Conservation (phyloP, 305 asterid genomes). For the Fraxinus greggii region DNA sequence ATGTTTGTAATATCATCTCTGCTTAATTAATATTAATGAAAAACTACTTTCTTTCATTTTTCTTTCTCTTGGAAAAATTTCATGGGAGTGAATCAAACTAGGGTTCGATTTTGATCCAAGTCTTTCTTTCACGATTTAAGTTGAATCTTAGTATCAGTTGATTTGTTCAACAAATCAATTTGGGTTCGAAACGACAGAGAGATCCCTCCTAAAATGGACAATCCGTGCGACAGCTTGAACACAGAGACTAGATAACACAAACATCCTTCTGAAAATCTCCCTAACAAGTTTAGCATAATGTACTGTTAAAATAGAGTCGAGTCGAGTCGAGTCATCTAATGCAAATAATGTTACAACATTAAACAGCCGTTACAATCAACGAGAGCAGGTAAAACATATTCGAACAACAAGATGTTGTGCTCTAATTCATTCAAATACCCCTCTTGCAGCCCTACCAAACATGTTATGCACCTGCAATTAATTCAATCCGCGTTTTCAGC, state of each 20-base stretch:
- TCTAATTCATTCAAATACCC: constrained; percentile 40
- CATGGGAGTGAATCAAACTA: neutral
- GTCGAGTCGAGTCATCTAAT: neutral
- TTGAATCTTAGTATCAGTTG: no score
- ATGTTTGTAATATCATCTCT: neutral
- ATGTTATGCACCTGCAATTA: constrained; percentile 60
- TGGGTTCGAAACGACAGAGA: neutral
- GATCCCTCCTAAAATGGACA: neutral
- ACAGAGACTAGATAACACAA: neutral
- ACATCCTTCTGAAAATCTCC: neutral
- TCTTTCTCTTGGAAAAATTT: neutral
- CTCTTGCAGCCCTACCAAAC: constrained; percentile 74
- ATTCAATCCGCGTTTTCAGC: neutral
- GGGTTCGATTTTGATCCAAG: neutral
- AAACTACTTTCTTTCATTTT: neutral
- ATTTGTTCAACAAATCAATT: neutral
- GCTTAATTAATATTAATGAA: neutral
- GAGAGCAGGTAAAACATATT: neutral
- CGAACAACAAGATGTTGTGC: constrained; percentile 34
- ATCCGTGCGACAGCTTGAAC: neutral
- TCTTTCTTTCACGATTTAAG: neutral
- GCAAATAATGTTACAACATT: neutral
- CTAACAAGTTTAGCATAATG: neutral
- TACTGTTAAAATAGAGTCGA: neutral
- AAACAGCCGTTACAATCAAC: neutral